Base-by-base conservation (phyloP, 2,329 filamentous ascomycete genomes). In the Gaeumannomyces tritici region DNA sequence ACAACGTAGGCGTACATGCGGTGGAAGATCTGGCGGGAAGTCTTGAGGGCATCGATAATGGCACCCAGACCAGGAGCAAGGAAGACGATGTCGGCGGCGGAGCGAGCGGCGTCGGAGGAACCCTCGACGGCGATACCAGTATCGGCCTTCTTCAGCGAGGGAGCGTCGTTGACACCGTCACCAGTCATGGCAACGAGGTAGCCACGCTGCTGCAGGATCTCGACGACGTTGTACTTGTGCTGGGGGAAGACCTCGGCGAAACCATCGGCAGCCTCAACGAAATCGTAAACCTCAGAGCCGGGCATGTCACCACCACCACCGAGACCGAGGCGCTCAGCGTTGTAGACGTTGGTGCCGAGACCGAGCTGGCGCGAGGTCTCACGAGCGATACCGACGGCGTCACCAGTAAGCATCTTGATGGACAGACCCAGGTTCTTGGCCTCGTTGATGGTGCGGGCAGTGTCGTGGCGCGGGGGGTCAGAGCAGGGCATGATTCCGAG, bases 1-100 rank as follows among this genome's bases (percentile, higher is more conserved):
- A 96, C 89, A 68, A 96, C 90, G 80, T 96, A 96, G 64, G 91
- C 89, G 79, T 96, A 95, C 91, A 96, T 96, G 71, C 92, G 90
- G 80, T 96, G 91, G 83, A 96, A 96, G 75, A 96, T 96, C 76
- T 96, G 91, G 71, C 92, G 90, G 35, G 91, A 93, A 68, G 90
- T 96, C 81, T 96, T 96, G 69, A 96, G 84, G 65, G 91, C 91
- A 74, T 96, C 91, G 70, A 96, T 96, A 75, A 96, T 96, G 66
- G 91, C 90, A 76, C 91, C 92, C 66, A 96, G 87, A 81, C 91
- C 92, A 62, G 91, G 91, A 69, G 90, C 91, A 73, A 96, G 85
- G 83, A 96, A 96, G 70, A 96, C 91, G 70, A 96, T 96, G 77
- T 96, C 92, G 71, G 92, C 90, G 68, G 91, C 91, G 64, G 91